Evolutionary conservation across 306 rosid species (phyloP), one percentile per base, ranked within the genome.

Genomic region (Cajanus cajan): DNA sequence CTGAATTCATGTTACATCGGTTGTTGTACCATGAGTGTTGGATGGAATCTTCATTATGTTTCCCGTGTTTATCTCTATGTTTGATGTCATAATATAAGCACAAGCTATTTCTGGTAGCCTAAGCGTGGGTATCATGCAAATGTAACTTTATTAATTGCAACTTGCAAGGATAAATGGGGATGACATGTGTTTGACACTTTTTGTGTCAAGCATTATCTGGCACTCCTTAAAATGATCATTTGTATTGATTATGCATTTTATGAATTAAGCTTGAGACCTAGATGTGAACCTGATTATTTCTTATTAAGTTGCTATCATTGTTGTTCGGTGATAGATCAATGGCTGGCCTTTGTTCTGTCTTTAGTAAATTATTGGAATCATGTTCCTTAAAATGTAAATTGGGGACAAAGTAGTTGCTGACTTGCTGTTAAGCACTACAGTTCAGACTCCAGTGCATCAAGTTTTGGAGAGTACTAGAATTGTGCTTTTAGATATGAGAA

Each of bases 1-100:
- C 82, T 92, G 82, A 81, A 44, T 70, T 68, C 62, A 1, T 82
- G 76, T 21, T 54, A 45, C 68, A 22, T 73, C 18, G 37, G 18
- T 62, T 28, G 14, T 22, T 66, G 54, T 75, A 79, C 70, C 72
- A 48, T 72, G 48, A 44, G 52, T 66, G 33, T n/a, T 25, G 61
- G 67, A 66, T 62, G 68, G 54, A 54, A 62, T 55, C 82, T 73
- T 68, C n/a, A 11, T 68, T 62, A 51, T 64, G 61, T 61, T 47
- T 50, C 8, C 25, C 39, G n/a, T 76, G 44, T 28, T 47, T 71
- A 34, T 71, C 37, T 69, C 67, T 51, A 22, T 83, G 76, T 71
- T 65, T 65, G 48, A 67, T 76, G 78, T 83, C 34, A 14, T 41
- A 18, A 68, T 14, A 15, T 33, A 16, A 59, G 74, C 44, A 57